phyloP scores from a whole-genome alignment of 176 grass and related monocot species.

The Eremochloa ophiuroides region DNA sequence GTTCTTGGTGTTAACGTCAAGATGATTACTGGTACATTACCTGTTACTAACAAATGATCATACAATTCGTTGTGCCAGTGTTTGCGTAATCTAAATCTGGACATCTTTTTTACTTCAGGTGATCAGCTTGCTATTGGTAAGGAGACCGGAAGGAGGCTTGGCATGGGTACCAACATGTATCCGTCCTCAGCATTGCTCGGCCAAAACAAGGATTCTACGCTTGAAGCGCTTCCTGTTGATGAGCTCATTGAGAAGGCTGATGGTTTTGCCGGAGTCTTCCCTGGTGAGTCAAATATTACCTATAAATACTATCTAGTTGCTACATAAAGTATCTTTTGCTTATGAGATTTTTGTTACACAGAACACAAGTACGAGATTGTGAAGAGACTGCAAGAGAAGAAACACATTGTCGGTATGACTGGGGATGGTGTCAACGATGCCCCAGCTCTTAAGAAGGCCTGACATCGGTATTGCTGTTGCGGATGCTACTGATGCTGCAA shows the following conservation, averaged over 20 bases:
- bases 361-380: conserved; percentile 99
- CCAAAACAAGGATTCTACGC: conserved; percentile 66
- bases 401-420: conserved; percentile 97
- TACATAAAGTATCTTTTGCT: background rate
- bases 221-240: conserved; percentile 76
- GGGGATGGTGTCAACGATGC: conserved; percentile 98
- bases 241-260: conserved; percentile 99
- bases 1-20: conserved; percentile 96
- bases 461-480: conserved; percentile 98
- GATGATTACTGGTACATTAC: conserved; percentile 90
- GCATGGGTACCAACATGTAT: conserved; percentile 99
- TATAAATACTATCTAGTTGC: background rate
- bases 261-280: conserved; percentile 99
- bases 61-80: background rate
- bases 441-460: conserved; percentile 89
- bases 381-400: conserved; percentile 95
- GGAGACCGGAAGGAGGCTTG: conserved; percentile 95
- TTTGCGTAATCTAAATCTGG: background rate
- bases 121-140: conserved; percentile 98
- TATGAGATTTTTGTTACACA: conserved; percentile 28
- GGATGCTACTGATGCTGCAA: conserved; percentile 92
- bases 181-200: conserved; percentile 93
- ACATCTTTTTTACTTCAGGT: conserved; percentile 44
- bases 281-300: conserved; percentile 41
- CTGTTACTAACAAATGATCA: background rate